Conservation (phyloP, 768 basidiomycete species). For the Russula olivacea region DNA sequence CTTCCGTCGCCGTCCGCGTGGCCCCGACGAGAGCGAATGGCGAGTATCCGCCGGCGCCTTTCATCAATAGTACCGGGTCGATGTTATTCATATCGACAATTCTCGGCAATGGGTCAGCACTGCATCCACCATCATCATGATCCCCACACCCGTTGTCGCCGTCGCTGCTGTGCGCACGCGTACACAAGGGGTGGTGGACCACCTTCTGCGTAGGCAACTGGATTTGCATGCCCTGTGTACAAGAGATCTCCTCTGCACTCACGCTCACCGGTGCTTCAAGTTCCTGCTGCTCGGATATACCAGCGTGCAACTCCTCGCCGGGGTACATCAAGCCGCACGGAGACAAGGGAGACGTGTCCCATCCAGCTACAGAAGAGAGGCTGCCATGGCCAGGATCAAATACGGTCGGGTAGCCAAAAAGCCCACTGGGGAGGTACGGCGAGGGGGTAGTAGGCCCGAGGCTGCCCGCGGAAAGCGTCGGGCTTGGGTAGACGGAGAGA, state of each 20-base stretch:
- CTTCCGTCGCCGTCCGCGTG: no score
- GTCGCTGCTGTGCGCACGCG: background rate
- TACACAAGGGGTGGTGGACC: background rate
- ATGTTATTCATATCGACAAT: constrained; percentile 3
- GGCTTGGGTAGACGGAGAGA: constrained; percentile 18
- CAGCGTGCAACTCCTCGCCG: background rate
- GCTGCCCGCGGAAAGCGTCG: constrained; percentile 18
- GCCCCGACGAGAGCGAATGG: background rate
- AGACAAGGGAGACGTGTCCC: constrained; percentile 10
- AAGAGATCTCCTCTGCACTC: background rate
- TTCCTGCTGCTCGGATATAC: background rate
- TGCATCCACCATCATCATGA: background rate
- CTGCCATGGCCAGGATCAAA: constrained; percentile 14
- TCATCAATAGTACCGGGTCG: constrained; percentile 19
- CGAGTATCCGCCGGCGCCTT: background rate
- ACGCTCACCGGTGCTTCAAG: no score
- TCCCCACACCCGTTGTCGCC: background rate
- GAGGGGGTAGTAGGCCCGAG: constrained; percentile 17
- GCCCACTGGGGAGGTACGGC: constrained; percentile 13
- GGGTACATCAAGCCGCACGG: background rate
- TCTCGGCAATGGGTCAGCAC: background rate
- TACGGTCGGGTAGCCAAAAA: constrained; percentile 16
- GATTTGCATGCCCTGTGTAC: background rate
- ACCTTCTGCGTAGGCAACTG: constrained; percentile 3
- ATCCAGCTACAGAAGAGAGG: constrained; percentile 1